Percentiles rank a stretch among this genome's conserved stretches.
Conservation (phyloP, 1,139 yeast genomes). For the Arxiozyma heterogenica region DNA sequence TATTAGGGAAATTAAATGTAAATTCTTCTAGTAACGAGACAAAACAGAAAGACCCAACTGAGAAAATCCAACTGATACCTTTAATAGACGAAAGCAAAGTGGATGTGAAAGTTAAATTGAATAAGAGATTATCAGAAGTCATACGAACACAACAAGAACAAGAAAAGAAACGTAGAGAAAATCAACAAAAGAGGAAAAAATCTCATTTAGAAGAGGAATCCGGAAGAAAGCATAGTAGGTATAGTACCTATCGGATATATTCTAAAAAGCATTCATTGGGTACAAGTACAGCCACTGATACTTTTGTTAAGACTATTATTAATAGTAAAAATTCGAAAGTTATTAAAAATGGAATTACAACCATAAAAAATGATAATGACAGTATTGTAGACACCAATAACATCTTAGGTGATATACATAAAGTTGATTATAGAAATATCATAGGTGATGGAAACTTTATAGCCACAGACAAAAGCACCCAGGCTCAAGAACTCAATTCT, state of each 20-base stretch:
- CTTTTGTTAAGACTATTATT: neutral
- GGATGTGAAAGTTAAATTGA: slow-evolving; percentile 25
- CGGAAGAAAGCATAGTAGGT: slow-evolving; percentile 16
- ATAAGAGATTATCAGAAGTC: slow-evolving; percentile 27
- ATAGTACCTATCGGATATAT: slow-evolving; percentile 12
- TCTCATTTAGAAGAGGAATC: slow-evolving; percentile 24
- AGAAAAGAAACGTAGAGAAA: slow-evolving; percentile 18
- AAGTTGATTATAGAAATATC: slow-evolving; percentile 26
- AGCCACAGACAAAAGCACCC: neutral
- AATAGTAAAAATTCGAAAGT: neutral
- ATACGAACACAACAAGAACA: slow-evolving; percentile 29
- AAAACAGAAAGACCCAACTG: slow-evolving; percentile 7
- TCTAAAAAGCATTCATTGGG: slow-evolving; percentile 2
- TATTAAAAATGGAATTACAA: neutral
- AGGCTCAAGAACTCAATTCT: neutral
- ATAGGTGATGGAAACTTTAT: slow-evolving; percentile 13
- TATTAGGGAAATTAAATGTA: neutral
- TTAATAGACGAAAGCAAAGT: slow-evolving; percentile 20
- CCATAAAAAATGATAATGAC: neutral
- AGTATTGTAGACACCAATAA: slow-evolving; percentile 7
- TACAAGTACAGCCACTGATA: neutral
- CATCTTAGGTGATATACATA: slow-evolving; percentile 24
- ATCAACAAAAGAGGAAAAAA: slow-evolving; percentile 19
- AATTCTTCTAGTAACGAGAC: neutral
- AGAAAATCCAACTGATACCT: slow-evolving; percentile 25